Evolutionary conservation across 2,329 filamentous ascomycete species (phyloP).

Genomic region (Paramyrothecium roridum): DNA sequence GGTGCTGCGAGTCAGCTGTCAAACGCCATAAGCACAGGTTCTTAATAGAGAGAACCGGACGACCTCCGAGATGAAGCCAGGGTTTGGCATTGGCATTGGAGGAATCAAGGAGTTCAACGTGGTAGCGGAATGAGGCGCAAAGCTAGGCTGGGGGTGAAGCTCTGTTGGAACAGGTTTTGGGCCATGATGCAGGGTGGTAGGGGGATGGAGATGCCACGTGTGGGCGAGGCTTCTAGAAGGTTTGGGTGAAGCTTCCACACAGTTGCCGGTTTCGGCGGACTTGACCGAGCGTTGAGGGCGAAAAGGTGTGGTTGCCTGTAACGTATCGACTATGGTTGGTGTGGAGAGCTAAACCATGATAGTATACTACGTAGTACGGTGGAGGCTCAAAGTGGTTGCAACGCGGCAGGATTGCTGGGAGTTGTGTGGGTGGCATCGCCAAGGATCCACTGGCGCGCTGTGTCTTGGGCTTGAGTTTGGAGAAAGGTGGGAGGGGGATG

Average conservation of each 20-base stretch:
- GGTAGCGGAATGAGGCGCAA: neutral
- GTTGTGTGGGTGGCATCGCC: neutral
- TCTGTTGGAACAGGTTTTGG: neutral
- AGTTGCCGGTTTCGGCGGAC: neutral
- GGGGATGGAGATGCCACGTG: neutral
- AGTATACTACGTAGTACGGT: too few relatives aligned
- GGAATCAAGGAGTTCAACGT: too few relatives aligned
- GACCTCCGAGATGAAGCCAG: too few relatives aligned
- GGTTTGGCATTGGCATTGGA: too few relatives aligned
- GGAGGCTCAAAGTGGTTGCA: neutral
- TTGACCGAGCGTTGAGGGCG: neutral
- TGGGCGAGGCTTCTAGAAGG: slow-evolving; percentile 2
- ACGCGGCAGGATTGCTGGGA: neutral
- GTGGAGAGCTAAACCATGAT: too few relatives aligned
- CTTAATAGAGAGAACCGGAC: too few relatives aligned
- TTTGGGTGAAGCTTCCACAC: neutral
- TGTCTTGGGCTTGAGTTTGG: neutral
- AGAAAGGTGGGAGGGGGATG: neutral
- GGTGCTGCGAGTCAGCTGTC: too few relatives aligned
- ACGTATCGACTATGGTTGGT: too few relatives aligned
- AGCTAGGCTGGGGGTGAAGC: neutral
- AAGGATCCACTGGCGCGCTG: neutral
- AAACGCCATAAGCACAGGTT: too few relatives aligned
- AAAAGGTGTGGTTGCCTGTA: too few relatives aligned
- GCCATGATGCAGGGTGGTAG: neutral